These are phyloP conservation scores for Heliosperma pusillum DNA, from an alignment of 148 eudicot species.

Conservation along the genomic window DNA sequence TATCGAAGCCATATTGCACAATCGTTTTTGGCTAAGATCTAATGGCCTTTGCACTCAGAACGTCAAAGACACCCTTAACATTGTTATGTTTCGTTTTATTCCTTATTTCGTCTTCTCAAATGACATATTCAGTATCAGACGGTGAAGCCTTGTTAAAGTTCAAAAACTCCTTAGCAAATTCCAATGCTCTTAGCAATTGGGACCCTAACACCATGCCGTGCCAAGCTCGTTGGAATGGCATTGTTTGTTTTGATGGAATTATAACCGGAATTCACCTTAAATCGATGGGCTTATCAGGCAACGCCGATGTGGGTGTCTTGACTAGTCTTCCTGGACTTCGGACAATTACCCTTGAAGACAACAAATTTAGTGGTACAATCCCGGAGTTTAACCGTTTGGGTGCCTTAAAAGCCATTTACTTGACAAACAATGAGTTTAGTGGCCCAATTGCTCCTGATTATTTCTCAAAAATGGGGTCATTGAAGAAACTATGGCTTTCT, in stretches of 20 bases:
- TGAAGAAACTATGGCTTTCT: constrained; percentile 66
- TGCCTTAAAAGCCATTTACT: constrained; percentile 47
- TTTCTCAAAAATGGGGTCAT: constrained; percentile 46
- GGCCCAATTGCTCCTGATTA: constrained; percentile 52
- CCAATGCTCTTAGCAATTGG: constrained; percentile 49
- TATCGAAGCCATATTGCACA: neutral
- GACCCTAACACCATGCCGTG: constrained; percentile 40
- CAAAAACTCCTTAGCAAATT: constrained; percentile 40
- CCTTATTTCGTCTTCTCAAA: constrained; percentile 18
- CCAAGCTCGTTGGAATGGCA: constrained; percentile 43
- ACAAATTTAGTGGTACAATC: constrained; percentile 57
- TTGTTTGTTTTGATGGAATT: constrained; percentile 41
- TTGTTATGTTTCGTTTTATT: constrained; percentile 25
- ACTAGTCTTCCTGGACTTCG: constrained; percentile 43
- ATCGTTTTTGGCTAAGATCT: neutral
- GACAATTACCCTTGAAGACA: constrained; percentile 40
- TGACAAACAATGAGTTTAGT: constrained; percentile 51
- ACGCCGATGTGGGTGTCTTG: constrained; percentile 50
- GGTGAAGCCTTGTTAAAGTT: constrained; percentile 51
- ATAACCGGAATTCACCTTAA: constrained; percentile 45
- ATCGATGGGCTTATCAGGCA: constrained; percentile 57
- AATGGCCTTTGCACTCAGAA: constrained; percentile 23
- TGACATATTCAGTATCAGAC: constrained; percentile 35
- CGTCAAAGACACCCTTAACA: neutral
- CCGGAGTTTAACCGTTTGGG: constrained; percentile 58